These are phyloP conservation scores for Chrysanthemum seticuspe DNA, from an alignment of 129 eudicot genomes.

Conservation along the genomic window DNA sequence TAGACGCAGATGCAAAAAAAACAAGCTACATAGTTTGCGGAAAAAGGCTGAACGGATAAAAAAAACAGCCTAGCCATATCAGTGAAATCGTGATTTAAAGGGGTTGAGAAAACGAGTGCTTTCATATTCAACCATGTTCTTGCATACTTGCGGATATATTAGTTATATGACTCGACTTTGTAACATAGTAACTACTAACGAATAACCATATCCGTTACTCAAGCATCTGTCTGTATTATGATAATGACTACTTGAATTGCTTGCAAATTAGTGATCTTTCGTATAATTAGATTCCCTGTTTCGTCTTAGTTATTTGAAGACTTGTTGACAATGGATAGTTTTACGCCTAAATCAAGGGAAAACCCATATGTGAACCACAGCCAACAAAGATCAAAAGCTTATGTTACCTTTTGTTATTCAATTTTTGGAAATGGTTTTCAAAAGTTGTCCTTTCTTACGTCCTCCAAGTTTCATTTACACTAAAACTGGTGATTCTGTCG, in stretches of 20 bases:
- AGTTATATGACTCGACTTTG: not conserved
- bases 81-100: too few species aligned
- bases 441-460: not conserved
- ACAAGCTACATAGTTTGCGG: too few species aligned
- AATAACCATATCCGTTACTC: too few species aligned
- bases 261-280: not conserved
- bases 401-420: constrained; percentile 8
- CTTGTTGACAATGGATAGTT: not conserved
- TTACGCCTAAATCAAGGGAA: not conserved
- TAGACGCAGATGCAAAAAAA: too few species aligned
- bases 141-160: not conserved
- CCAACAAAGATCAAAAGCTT: constrained; percentile 12
- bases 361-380: not conserved
- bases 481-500: constrained; percentile 44
- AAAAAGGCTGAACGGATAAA: too few species aligned
- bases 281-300: not conserved
- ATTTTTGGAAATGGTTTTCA: constrained; percentile 5
- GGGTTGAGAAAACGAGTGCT: not conserved
- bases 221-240: too few species aligned
- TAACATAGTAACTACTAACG: too few species aligned
- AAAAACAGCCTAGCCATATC: too few species aligned
- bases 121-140: not conserved
- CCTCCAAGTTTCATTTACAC: constrained; percentile 25
- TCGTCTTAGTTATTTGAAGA: not conserved
- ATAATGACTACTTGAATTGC: not conserved